Conservation (phyloP, 306 rosid genomes). For the Lotus japonicus region DNA sequence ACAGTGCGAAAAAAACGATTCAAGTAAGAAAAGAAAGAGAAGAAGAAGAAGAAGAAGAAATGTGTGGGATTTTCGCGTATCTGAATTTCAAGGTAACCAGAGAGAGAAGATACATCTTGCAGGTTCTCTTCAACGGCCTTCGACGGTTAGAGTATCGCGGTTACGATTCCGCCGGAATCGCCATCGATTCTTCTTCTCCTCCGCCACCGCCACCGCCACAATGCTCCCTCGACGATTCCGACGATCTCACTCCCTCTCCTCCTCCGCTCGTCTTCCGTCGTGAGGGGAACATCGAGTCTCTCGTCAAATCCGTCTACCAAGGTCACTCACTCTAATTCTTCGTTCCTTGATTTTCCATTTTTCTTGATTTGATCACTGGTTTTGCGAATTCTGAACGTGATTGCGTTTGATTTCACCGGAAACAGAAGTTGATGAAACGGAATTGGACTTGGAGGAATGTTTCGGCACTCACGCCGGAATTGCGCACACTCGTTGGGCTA, state of each 20-base stretch:
- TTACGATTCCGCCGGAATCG: constrained; percentile 94
- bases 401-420: neutral
- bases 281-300: constrained; percentile 92
- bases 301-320: constrained; percentile 82
- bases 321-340: constrained; percentile 29
- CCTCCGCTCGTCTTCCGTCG: constrained; percentile 80
- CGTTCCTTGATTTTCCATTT: neutral
- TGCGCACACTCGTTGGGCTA: constrained; percentile 99
- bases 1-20: neutral
- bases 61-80: constrained; percentile 98
- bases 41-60: neutral
- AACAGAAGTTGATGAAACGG: constrained; percentile 59
- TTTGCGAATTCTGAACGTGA: neutral
- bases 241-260: constrained; percentile 12
- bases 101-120: constrained; percentile 82
- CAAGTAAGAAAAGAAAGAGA: neutral
- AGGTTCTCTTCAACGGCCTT: constrained; percentile 84
- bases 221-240: constrained; percentile 15
- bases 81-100: constrained; percentile 77
- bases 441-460: constrained; percentile 63
- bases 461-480: constrained; percentile 76
- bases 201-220: constrained; percentile 10
- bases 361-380: neutral
- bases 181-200: constrained; percentile 51
- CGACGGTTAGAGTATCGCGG: constrained; percentile 91